phyloP scores from a whole-genome alignment of 768 basidiomycete species.

The Amanita inopinata region DNA sequence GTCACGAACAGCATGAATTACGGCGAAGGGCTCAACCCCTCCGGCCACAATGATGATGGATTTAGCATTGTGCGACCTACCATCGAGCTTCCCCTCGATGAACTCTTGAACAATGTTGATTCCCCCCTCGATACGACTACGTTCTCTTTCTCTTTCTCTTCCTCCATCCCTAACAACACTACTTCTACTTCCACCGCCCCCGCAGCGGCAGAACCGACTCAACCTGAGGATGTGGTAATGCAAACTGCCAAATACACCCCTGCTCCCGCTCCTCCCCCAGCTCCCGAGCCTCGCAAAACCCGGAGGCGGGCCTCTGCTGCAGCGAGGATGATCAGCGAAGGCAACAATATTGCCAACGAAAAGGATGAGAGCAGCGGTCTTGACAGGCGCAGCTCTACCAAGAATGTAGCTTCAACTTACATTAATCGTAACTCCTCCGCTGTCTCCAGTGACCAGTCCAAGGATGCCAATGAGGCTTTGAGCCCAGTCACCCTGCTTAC shows the following conservation, averaged over 20 bases:
- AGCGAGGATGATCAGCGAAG: slow-evolving; percentile 22
- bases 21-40: slow-evolving; percentile 57
- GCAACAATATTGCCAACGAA: slow-evolving; percentile 20
- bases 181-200: slow-evolving; percentile 12
- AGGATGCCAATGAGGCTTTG: slow-evolving; percentile 9
- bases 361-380: slow-evolving; percentile 28
- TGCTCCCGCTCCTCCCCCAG: not conserved
- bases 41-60: slow-evolving; percentile 33
- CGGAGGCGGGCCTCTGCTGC: slow-evolving; percentile 7
- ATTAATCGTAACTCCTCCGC: not conserved
- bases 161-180: slow-evolving; percentile 12
- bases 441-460: not conserved
- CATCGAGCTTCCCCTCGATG: slow-evolving; percentile 81
- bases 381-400: slow-evolving; percentile 16
- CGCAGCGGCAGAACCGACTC: not conserved
- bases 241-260: slow-evolving; percentile 8
- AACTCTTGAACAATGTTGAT: slow-evolving; percentile 52
- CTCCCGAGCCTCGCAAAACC: slow-evolving; percentile 4
- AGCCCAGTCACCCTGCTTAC: slow-evolving; percentile 24
- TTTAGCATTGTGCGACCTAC: slow-evolving; percentile 68
- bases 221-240: slow-evolving; percentile 13
- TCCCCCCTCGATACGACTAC: slow-evolving; percentile 16
- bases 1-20: slow-evolving; percentile 62
- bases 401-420: slow-evolving; percentile 1
- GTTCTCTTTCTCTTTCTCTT: slow-evolving; percentile 13